Evolutionary conservation across 1,284 basidiomycete species (phyloP), one percentile per base, ranked within the genome.

Genomic region (Malassezia furfur): DNA sequence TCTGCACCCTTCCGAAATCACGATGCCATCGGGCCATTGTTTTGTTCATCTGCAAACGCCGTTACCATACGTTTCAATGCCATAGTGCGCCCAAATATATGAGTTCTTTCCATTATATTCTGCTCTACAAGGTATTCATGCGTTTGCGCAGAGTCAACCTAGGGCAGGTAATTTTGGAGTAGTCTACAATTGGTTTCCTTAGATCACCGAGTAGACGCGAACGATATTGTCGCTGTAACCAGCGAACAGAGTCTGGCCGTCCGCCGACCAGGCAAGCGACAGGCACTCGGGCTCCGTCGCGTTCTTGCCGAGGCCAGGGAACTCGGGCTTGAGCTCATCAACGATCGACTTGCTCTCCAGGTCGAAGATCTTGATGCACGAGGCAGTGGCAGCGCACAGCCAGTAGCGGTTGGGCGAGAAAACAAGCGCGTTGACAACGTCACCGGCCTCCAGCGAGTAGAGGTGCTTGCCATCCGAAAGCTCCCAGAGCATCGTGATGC

Each of bases 401-500:
- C 94, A 99, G 86, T 99, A 99, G 62, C 73, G 67, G 67, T 68
- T 71, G 67, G 94, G 94, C 31, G 90, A 94, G 84, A 99, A 99
- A 77, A 96, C 93, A 66, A 99, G 87, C 59, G 94, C 90, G 78
- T 98, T 98, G 84, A 99, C 91, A 69, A 91, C 82, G 78, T 99
- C 90, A 67, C 91, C 91, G 52, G 94, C 94, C 79, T 98, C 94
- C 64, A 99, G 87, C 60, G 91, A 96, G 84, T 99, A 99, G 74
- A 99, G 85, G 84, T 98, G 93, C 82, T 98, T 98, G 83, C 91
- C 91, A 81, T 98, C 94, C 79, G 96, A 96, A 70, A 99, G 82
- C 78, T 99, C 94, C 94, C 93, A 99, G 64, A 99, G 87, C 94
- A 99, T 99, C 77, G 91, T 96, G 79, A 98, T 93, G 50, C 70